Evolutionary conservation across 345 rosid species (phyloP).

Genomic region (thale cress (Arabidopsis thaliana)): TAIR10.1 NC_003071.7:8827501-8828000

Average conservation of each 20-base stretch:
- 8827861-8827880: neutral
- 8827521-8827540: neutral
- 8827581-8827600: conserved; percentile 99
- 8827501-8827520: neutral
- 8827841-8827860: neutral
- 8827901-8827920: neutral
- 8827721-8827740: neutral
- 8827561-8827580: conserved; percentile 96
- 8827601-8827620: conserved; percentile 97
- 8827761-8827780: neutral
- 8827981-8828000: neutral
- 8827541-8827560: conserved; percentile 97
- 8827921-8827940: conserved; percentile 18
- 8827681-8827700: neutral
- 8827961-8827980: neutral
- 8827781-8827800: neutral
- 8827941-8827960: conserved; percentile 4
- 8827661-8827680: conserved; percentile 12
- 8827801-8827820: neutral
- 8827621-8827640: conserved; percentile 83
- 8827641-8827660: conserved; percentile 24
- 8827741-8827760: conserved; percentile 10
- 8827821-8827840: conserved; percentile 1
- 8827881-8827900: neutral
- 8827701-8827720: conserved; percentile 4